Conservation (phyloP, 305 asterid genomes). For the Lippia alba region DNA sequence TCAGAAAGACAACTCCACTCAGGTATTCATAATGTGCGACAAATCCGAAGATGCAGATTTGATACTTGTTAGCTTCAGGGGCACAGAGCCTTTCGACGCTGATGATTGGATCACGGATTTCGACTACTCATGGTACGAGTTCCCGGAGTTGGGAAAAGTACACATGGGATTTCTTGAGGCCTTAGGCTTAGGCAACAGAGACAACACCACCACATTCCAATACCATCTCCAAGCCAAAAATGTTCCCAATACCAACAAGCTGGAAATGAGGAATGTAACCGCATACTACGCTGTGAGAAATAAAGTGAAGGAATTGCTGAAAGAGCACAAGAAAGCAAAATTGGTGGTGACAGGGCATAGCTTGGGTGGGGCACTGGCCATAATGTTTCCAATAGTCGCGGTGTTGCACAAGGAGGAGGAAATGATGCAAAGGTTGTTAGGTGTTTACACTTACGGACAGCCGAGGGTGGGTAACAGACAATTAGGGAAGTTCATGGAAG, state of each 20-base stretch:
- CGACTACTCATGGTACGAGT: constrained; percentile 97
- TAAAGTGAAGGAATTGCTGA: constrained; percentile 61
- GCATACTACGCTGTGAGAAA: constrained; percentile 72
- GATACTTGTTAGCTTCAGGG: constrained; percentile 84
- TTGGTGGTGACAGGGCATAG: constrained; percentile 93
- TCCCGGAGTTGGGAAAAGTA: constrained; percentile 82
- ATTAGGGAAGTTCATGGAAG: constrained; percentile 67
- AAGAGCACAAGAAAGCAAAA: constrained; percentile 71
- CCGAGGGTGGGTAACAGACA: constrained; percentile 81
- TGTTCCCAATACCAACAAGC: constrained; percentile 28
- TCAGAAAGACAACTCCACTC: constrained; percentile 79
- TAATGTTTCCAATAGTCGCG: constrained; percentile 78
- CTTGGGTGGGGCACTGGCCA: constrained; percentile 93
- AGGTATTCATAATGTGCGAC: constrained; percentile 83
- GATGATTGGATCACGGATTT: constrained; percentile 96
- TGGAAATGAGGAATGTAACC: constrained; percentile 51
- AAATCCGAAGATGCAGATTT: constrained; percentile 78
- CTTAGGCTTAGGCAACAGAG: constrained; percentile 86
- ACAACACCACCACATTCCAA: constrained; percentile 55
- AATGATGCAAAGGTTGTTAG: constrained; percentile 61
- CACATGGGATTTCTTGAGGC: constrained; percentile 99
- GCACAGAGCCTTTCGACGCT: constrained; percentile 97
- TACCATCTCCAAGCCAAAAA: constrained; percentile 41
- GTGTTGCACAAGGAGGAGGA: constrained; percentile 71
- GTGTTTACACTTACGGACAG: constrained; percentile 86